phyloP scores from a whole-genome alignment of 2,329 filamentous ascomycete species.

The Colletotrichum cordylinicola region DNA sequence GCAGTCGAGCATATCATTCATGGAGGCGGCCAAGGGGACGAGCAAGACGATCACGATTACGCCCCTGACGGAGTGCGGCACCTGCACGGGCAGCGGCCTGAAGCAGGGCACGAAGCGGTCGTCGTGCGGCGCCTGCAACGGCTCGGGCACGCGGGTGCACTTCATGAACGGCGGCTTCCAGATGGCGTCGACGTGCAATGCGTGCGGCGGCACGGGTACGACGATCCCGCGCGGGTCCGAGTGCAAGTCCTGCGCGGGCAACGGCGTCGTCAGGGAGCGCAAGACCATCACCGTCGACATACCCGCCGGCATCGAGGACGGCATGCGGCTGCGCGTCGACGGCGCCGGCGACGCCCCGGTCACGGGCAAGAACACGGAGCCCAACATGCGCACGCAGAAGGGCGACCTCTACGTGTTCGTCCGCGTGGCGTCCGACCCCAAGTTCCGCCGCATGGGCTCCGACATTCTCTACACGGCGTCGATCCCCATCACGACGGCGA shows the following conservation, averaged over 20 bases:
- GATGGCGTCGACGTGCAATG: conserved; percentile 87
- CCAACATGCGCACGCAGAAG: conserved; percentile 68
- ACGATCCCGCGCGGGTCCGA: conserved; percentile 80
- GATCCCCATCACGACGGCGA: conserved; percentile 89
- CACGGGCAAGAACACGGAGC: conserved; percentile 72
- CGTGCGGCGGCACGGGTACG: conserved; percentile 81
- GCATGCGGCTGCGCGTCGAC: conserved; percentile 86
- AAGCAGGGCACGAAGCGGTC: conserved; percentile 79
- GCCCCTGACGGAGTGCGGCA: conserved; percentile 80
- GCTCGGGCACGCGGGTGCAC: conserved; percentile 86
- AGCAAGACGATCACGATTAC: conserved; percentile 88
- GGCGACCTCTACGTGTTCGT: conserved; percentile 95
- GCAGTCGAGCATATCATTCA: conserved; percentile 90
- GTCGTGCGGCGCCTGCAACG: conserved; percentile 81
- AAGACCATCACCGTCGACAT: conserved; percentile 91
- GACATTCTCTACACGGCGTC: conserved; percentile 93
- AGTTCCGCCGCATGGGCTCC: conserved; percentile 86
- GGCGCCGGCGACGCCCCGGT: conserved; percentile 87
- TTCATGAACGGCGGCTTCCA: conserved; percentile 94
- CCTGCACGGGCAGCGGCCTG: conserved; percentile 83
- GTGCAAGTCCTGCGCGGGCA: conserved; percentile 80
- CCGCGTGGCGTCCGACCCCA: conserved; percentile 84
- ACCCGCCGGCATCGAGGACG: conserved; percentile 93
- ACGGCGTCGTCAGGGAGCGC: conserved; percentile 82
- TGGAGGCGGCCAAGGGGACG: conserved; percentile 93